Evolutionary conservation across 768 basidiomycete species (phyloP), one percentile per base, ranked within the genome.

Genomic region (Phylloporus scabripes): DNA sequence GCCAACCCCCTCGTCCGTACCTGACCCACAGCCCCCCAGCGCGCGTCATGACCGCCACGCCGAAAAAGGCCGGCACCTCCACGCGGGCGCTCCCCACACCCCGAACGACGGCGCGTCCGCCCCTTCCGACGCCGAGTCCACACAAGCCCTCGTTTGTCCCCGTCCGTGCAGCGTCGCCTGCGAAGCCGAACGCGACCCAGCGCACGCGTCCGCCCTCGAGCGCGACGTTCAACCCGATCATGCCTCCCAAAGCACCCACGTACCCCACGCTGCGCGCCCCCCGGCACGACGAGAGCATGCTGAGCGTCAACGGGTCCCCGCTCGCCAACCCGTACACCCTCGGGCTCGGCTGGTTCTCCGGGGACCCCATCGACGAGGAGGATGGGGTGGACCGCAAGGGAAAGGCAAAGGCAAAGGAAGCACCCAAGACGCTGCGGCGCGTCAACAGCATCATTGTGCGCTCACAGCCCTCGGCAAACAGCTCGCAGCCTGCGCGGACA

Each of bases 241-340:
- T 92, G 32, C 70, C 69, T 18, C 64, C 68, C 37, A 66, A 71
- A 46, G 69, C 66, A 7, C 71, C 70, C 53, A 67, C 55, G 48
- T 78, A 60, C 54, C 69, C 75, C 15, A 62, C 74, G 4, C 71
- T 83, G 41, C 81, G 88, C 21, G 72, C 83, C 61, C 84, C 87
- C 10, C 78, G 85, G 36, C 79, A 74, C 54, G 80, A 88, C 59
- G 90, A 92, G 65, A 81, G 74, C 59, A 80, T 91, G 79, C 73
- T 91, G 43, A 87, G 87, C 58, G 66, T 85, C 17, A 92, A 92
- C 52, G 90, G 90, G 4, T 89, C 87, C 0, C 90, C 90, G 0
- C 74, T 92, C 15, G 80, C 82, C 15, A 90, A 90, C 61, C 87
- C 88, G 1, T 85, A 83, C 59, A 74, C 81, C 51, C 79, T 83